Evolutionary conservation across 2,329 filamentous ascomycete species (phyloP).

Genomic region (Penicillium griseofulvum): DNA sequence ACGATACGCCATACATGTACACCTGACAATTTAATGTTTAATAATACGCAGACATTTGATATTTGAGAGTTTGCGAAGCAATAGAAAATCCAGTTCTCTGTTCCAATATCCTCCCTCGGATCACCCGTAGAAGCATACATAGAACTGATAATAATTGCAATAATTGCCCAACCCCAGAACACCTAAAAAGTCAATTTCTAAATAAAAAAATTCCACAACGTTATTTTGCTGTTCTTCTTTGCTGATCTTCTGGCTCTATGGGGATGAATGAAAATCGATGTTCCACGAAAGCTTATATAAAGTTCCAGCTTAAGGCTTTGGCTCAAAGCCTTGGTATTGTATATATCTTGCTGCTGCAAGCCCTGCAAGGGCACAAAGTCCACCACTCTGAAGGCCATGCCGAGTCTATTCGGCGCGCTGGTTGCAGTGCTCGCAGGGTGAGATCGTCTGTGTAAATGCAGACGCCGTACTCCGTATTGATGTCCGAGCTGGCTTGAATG

Average conservation of each 20-base stretch:
- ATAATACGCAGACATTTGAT: not conserved
- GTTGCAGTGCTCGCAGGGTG: not conserved
- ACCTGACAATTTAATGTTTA: not conserved
- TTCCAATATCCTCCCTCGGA: no score
- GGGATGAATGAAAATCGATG: not conserved
- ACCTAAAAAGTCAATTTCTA: not conserved
- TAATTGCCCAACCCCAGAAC: not conserved
- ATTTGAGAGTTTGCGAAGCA: not conserved
- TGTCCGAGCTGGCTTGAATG: not conserved
- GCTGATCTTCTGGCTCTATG: not conserved
- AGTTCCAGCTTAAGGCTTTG: not conserved
- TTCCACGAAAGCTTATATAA: not conserved
- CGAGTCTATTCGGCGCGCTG: not conserved
- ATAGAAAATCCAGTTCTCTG: not conserved
- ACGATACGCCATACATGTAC: not conserved
- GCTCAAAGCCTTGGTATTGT: not conserved
- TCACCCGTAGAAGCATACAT: not conserved
- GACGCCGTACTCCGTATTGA: not conserved
- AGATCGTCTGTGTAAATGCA: not conserved
- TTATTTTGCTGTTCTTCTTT: not conserved
- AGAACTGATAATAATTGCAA: not conserved
- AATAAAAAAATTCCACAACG: not conserved
- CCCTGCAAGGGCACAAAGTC: not conserved
- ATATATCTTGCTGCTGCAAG: not conserved
- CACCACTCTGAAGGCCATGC: not conserved